Conservation (phyloP, 163 green algal genomes). For the Chloromonas sp. region DNA sequence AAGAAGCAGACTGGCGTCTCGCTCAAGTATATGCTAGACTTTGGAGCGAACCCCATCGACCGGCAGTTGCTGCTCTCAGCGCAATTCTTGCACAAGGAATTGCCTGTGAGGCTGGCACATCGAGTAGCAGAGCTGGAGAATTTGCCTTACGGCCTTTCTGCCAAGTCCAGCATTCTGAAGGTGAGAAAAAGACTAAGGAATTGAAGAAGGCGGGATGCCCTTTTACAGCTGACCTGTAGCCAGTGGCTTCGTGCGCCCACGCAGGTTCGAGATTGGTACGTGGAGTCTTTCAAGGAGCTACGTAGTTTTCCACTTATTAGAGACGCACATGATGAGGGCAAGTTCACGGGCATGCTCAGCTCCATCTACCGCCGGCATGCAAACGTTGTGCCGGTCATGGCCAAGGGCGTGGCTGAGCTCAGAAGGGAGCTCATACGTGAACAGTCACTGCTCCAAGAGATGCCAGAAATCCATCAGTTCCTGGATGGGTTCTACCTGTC, state of each 20-base stretch:
- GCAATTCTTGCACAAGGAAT: conserved; percentile 85
- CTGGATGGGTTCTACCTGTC: conserved; percentile 81
- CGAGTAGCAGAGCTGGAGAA: conserved; percentile 95
- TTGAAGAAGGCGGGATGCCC: too few species aligned
- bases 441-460: conserved; percentile 52
- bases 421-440: conserved; percentile 16
- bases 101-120: conserved; percentile 66
- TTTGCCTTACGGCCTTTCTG: conserved; percentile 76
- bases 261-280: conserved; percentile 91
- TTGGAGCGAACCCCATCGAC: conserved; percentile 87
- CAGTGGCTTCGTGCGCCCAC: background rate
- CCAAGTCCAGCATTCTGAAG: conserved; percentile 78
- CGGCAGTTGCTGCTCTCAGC: conserved; percentile 87
- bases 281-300: conserved; percentile 94
- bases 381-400: conserved; percentile 95
- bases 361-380: conserved; percentile 53
- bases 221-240: too few species aligned
- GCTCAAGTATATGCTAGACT: conserved; percentile 82
- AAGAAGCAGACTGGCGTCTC: conserved; percentile 93
- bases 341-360: conserved; percentile 74
- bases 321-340: conserved; percentile 67
- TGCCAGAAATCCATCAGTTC: conserved; percentile 92
- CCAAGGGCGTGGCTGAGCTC: conserved; percentile 22
- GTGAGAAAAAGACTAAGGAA: conserved; percentile 29
- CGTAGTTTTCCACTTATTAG: conserved; percentile 70